phyloP scores from a whole-genome alignment of 306 rosid genomes.

The Cercis canadensis region DNA sequence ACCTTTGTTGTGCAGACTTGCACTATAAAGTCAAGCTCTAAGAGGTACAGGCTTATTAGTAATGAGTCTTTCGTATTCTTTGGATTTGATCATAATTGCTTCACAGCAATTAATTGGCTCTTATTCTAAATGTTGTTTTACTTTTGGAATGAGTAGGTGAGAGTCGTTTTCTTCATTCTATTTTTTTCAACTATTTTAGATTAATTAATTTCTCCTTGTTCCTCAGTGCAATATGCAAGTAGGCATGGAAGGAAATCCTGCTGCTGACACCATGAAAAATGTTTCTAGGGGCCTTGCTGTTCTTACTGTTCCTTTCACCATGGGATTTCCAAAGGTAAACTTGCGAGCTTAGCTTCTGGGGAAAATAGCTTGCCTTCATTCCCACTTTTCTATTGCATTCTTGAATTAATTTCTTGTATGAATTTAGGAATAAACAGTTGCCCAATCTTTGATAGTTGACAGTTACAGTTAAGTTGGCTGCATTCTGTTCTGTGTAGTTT shows the following conservation, averaged over 20 bases:
- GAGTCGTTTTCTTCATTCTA: no score
- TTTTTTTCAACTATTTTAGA: background rate
- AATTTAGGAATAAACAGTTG: conserved; percentile 8
- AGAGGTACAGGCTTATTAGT: no score
- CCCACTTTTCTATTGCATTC: conserved; percentile 20
- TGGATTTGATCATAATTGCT: no score
- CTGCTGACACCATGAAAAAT: conserved; percentile 78
- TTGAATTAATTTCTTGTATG: conserved; percentile 11
- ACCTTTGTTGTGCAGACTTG: no score
- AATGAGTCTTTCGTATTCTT: no score
- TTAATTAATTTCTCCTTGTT: conserved; percentile 24
- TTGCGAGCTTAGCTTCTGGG: conserved; percentile 20
- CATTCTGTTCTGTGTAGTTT: conserved; percentile 11
- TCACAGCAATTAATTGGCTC: no score
- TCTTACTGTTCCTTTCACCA: conserved; percentile 87
- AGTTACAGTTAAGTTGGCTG: conserved; percentile 20
- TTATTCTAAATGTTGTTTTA: no score
- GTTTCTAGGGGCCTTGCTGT: conserved; percentile 82
- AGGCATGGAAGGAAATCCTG: conserved; percentile 95
- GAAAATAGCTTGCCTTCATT: conserved; percentile 20
- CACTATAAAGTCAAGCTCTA: no score
- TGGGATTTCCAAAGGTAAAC: conserved; percentile 81
- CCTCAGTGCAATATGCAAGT: conserved; percentile 83
- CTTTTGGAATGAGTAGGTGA: no score
- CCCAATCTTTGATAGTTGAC: conserved; percentile 26